Conservation (phyloP, 73 alveolate genomes). For the Paramecium tetraurelia region DNA sequence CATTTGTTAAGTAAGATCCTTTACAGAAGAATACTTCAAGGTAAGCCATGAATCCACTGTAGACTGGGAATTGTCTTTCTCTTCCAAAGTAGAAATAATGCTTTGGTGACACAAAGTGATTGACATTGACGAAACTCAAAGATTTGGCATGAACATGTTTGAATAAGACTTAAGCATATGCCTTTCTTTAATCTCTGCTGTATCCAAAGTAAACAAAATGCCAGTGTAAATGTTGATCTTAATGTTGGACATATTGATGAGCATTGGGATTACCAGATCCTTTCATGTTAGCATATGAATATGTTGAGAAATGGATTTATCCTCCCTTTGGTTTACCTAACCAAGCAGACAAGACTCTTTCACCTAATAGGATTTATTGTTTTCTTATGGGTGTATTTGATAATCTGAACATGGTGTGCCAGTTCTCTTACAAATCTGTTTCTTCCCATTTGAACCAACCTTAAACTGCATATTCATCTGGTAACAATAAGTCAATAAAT, state of each 20-base stretch:
- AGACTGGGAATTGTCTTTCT: constrained; percentile 5
- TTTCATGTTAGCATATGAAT: constrained; percentile 30
- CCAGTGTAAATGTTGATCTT: background rate
- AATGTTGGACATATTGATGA: background rate
- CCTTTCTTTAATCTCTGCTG: constrained; percentile 22
- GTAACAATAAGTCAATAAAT: background rate
- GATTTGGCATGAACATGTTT: constrained; percentile 21
- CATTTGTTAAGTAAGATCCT: background rate
- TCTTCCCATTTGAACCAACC: constrained; percentile 47
- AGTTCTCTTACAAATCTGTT: background rate
- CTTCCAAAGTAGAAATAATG: constrained; percentile 29
- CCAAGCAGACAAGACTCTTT: constrained; percentile 45
- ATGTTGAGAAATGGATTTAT: constrained; percentile 16
- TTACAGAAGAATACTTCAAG: constrained; percentile 14
- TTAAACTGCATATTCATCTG: constrained; percentile 26
- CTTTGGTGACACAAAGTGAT: background rate
- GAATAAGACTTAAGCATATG: constrained; percentile 50
- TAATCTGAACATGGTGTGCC: constrained; percentile 39
- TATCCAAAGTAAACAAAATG: constrained; percentile 40
- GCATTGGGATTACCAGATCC: constrained; percentile 45
- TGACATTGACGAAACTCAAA: background rate
- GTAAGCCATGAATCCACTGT: constrained; percentile 3
- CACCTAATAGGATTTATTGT: constrained; percentile 17
- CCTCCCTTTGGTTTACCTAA: constrained; percentile 41
- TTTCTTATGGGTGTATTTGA: constrained; percentile 4